Evolutionary conservation across 257 asterid species (phyloP).

Genomic region (Euphrasia confusa): DNA sequence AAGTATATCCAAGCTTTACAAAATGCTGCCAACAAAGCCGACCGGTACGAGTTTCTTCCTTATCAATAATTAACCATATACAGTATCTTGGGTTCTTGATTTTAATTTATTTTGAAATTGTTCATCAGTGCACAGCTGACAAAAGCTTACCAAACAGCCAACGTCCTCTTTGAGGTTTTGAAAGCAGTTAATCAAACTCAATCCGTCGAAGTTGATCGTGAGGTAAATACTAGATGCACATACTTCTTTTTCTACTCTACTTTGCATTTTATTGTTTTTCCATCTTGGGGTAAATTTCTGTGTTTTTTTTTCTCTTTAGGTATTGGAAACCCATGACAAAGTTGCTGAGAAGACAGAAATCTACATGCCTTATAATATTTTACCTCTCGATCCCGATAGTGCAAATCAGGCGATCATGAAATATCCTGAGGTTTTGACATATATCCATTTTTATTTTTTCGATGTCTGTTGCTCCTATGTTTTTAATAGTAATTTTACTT

Average conservation of each 20-base stretch:
- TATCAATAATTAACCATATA: neutral
- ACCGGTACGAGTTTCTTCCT: slow-evolving; percentile 49
- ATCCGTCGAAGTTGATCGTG: slow-evolving; percentile 88
- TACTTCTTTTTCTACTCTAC: neutral
- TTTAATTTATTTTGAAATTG: slow-evolving; percentile 13
- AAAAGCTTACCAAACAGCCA: slow-evolving; percentile 92
- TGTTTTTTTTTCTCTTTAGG: slow-evolving; percentile 32
- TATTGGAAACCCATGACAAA: slow-evolving; percentile 83
- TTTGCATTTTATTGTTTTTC: neutral
- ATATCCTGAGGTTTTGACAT: slow-evolving; percentile 72
- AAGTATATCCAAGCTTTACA: slow-evolving; percentile 92
- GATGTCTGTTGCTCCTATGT: slow-evolving; percentile 6
- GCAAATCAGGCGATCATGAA: slow-evolving; percentile 92
- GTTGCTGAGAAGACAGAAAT: slow-evolving; percentile 90
- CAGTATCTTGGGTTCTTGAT: neutral
- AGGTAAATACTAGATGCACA: slow-evolving; percentile 47
- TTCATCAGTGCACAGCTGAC: slow-evolving; percentile 87
- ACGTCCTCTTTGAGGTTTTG: slow-evolving; percentile 90
- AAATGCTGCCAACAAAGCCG: slow-evolving; percentile 93
- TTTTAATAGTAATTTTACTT: slow-evolving; percentile 13
- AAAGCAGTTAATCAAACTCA: slow-evolving; percentile 92
- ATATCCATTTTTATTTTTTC: slow-evolving; percentile 7
- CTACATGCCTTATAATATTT: slow-evolving; percentile 76
- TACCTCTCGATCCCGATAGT: slow-evolving; percentile 93
- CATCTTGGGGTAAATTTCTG: neutral